Evolutionary conservation across 352 stramenopile species (phyloP), one percentile per base, ranked within the genome.

Genomic region (Phytophthora idaei): DNA sequence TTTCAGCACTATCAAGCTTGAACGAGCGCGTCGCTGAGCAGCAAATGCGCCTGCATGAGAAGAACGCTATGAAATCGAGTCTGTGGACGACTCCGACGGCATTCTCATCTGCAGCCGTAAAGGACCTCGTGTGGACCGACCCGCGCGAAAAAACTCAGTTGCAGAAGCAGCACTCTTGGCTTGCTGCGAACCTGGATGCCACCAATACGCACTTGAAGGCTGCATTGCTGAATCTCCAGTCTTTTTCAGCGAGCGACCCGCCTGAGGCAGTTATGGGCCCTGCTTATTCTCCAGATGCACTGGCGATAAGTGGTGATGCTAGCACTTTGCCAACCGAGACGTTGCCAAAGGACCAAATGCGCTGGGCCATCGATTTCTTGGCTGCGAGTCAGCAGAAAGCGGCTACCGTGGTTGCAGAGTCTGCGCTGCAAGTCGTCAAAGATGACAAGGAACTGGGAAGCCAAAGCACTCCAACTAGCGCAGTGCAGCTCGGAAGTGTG

Each of bases 351-450:
- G 67, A 87, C 25, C 70, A 89, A 37, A 88, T 89, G 74, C 80
- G 80, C 25, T 92, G 84, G 84, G 84, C 84, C 1, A 74, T 89
- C 46, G 68, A 78, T 29, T 90, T 90, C 57, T 64, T 92, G 4
- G 60, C 72, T 31, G 55, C 65, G 10, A 90, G 78, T 54, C 73
- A 78, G 32, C 70, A 78, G 32, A 72, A 81, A 59, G 67, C 80
- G 3, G 41, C 58, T n/a, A 46, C 56, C 5, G 65, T 86, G 10
- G 71, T 85, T 3, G 57, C 60, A 4, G 56, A 57, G 31, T 60
- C 46, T 2, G 62, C 54, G 5, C 45, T 61, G 39, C 56, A 76
- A 32, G 45, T 64, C 31, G 49, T 61, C 28, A 58, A 73, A 39
- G 55, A 80, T 57, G 70, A 61, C 27, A 57, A 50, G 5, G 41